Conservation (phyloP, 306 rosid species). For the Acmispon strigosus region DNA sequence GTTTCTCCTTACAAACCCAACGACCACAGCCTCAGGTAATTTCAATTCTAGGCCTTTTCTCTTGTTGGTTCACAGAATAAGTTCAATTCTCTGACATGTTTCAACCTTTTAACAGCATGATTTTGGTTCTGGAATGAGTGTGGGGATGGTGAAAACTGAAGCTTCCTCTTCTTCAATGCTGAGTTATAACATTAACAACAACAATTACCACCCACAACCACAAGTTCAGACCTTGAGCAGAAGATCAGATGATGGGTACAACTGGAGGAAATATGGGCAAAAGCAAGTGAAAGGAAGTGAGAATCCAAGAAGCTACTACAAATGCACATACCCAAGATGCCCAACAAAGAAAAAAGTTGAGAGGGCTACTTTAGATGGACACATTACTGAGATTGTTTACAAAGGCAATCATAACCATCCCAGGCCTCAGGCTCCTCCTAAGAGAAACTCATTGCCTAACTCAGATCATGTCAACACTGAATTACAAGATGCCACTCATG, state of each 20-base stretch:
- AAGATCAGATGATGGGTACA: conserved; percentile 89
- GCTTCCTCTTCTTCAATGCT: conserved; percentile 29
- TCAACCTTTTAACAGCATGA: conserved; percentile 25
- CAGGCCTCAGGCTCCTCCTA: conserved; percentile 55
- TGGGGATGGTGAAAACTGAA: conserved; percentile 45
- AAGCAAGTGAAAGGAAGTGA: conserved; percentile 98
- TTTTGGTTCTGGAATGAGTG: conserved; percentile 36
- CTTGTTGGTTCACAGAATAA: neutral
- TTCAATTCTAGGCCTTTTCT: neutral
- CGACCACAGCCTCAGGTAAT: conserved; percentile 40
- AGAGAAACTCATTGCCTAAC: conserved; percentile 40
- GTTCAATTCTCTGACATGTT: neutral
- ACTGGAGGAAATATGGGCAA: conserved; percentile 98
- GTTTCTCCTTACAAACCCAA: conserved; percentile 63
- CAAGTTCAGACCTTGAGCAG: conserved; percentile 48
- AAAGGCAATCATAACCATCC: conserved; percentile 93
- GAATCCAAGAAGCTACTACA: conserved; percentile 93
- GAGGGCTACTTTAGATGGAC: conserved; percentile 79
- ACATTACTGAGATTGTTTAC: conserved; percentile 88
- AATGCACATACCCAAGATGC: conserved; percentile 88
- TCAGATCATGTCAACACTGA: conserved; percentile 34
- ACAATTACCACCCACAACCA: conserved; percentile 35
- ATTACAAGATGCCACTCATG: conserved; percentile 36
- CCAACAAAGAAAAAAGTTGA: conserved; percentile 97
- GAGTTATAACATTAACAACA: conserved; percentile 22